Percentiles rank a stretch among this genome's conserved stretches.
These are phyloP conservation scores for Collybia sp. DNA, from an alignment of 768 basidiomycete genomes.

Conservation along the genomic window DNA sequence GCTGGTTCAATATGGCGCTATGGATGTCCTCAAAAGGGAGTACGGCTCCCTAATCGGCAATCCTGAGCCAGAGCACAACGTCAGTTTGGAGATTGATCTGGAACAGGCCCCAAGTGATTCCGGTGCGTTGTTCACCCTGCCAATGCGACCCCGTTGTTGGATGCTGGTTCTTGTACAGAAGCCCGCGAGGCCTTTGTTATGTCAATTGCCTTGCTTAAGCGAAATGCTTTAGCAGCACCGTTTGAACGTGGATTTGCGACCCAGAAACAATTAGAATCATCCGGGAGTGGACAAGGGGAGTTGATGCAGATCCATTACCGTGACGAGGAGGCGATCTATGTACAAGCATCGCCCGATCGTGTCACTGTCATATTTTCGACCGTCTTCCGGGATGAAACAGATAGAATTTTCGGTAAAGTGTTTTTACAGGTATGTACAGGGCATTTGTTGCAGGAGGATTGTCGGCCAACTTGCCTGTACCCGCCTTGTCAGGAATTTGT, in stretches of 20 bases:
- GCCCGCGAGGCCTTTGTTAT: conserved; percentile 74
- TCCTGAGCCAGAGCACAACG: conserved; percentile 85
- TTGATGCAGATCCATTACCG: conserved; percentile 94
- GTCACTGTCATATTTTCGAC: conserved; percentile 98
- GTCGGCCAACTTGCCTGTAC: too few relatives aligned
- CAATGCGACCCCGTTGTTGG: conserved; percentile 3
- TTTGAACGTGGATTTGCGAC: conserved; percentile 85
- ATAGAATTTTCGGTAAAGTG: conserved; percentile 95
- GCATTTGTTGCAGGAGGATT: too few relatives aligned
- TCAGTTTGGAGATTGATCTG: conserved; percentile 83
- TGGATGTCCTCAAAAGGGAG: conserved; percentile 73
- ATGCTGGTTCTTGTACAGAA: conserved; percentile 41
- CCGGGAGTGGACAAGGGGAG: conserved; percentile 64
- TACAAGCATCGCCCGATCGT: conserved; percentile 89
- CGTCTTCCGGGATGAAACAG: conserved; percentile 95
- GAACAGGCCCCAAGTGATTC: conserved; percentile 78
- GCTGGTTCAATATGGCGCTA: conserved; percentile 81
- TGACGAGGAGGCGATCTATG: conserved; percentile 95
- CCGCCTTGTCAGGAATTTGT: conserved; percentile 79
- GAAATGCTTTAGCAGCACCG: conserved; percentile 91
- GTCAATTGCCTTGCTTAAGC: conserved; percentile 82
- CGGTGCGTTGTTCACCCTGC: conserved; percentile 43
- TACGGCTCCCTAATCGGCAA: conserved; percentile 69
- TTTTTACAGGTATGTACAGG: conserved; percentile 79
- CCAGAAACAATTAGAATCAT: conserved; percentile 80